Base-by-base conservation (phyloP, 2,329 filamentous ascomycete species). In the Huntiella omanensis region DNA sequence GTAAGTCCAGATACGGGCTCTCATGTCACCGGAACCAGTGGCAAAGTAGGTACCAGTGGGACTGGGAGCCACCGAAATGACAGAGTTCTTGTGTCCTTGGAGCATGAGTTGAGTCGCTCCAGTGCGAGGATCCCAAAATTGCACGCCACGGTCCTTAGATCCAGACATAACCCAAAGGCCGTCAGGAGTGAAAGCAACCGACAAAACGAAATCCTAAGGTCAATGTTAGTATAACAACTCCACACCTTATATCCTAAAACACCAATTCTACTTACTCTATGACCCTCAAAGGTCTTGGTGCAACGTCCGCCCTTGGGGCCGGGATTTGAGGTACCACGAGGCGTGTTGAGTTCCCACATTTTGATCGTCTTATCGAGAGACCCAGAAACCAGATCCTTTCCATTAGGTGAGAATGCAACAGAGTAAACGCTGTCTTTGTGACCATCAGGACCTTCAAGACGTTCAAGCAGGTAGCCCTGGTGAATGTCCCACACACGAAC, bases 281-380 rank as follows among this genome's bases (percentile, higher is more conserved):
- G 91, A 43, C 91, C 91, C 59, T 96, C 91, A 56, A 96, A 98
- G 1, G 88, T 96, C 67, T 87, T 85, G 56, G 95, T 79, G 60
- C 91, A 96, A 61, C 93, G 85, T 55, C 91, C 88, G 33, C 82
- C 81, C 68, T 91, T 92, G 6, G 79, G 72, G 32, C 71, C 75
- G 39, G 74, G 70, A 57, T 73, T 75, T 40, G 75, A 70, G 49
- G 77, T 71, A 55, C 78, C 73, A 54, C 82, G 74, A 39, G 80
- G 75, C 16, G 81, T 74, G 47, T 74, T 79, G 43, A 98, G 72
- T 67, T 95, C 87, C 87, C 91, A 98, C 81, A 96, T 93, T 69
- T 95, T 94, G 69, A 96, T 96, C 0, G 88, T 96, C 70, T 93
- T 93, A 61, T 98, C 91, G 55, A 96, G 67, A 70, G 83, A 92